Evolutionary conservation across 768 basidiomycete species (phyloP).

Genomic region (Lactarius hatsudake): DNA sequence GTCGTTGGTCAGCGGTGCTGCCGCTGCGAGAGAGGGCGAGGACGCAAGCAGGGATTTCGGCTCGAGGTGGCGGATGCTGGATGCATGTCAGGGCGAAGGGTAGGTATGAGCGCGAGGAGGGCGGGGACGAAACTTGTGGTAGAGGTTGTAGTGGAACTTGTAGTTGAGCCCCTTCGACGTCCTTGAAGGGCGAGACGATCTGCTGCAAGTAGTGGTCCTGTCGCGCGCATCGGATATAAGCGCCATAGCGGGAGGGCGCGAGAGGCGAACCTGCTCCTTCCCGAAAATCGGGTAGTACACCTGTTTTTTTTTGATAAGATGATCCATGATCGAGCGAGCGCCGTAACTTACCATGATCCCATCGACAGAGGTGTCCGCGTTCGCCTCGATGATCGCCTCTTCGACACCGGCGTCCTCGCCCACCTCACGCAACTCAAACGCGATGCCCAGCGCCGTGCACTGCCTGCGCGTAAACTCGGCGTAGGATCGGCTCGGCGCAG

Average conservation of each 20-base stretch:
- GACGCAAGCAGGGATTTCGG: conserved; percentile 65
- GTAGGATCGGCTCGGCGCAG: conserved; percentile 73
- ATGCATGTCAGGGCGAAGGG: not conserved
- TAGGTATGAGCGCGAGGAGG: not conserved
- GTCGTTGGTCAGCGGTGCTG: conserved; percentile 35
- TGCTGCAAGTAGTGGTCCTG: conserved; percentile 98
- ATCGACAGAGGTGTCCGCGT: conserved; percentile 79
- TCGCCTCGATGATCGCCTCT: conserved; percentile 93
- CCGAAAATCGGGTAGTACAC: conserved; percentile 98
- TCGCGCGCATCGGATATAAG: not conserved
- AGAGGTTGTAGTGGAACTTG: conserved; percentile 92
- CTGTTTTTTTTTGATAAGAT: conserved; percentile 37
- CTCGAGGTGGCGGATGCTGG: conserved; percentile 88
- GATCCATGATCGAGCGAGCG: not conserved
- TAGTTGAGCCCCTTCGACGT: conserved; percentile 97
- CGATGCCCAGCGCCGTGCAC: conserved; percentile 84
- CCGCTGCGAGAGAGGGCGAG: conserved; percentile 34
- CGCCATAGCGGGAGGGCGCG: not conserved
- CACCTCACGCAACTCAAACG: conserved; percentile 74
- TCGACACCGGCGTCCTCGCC: conserved; percentile 91
- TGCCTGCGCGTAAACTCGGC: conserved; percentile 91
- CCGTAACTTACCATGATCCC: conserved; percentile 83
- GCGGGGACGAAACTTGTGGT: conserved; percentile 69
- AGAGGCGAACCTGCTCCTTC: conserved; percentile 59
- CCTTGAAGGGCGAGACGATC: conserved; percentile 93